phyloP scores from a whole-genome alignment of 805 yeast genomes.

The Spathaspora passalidarum region DNA sequence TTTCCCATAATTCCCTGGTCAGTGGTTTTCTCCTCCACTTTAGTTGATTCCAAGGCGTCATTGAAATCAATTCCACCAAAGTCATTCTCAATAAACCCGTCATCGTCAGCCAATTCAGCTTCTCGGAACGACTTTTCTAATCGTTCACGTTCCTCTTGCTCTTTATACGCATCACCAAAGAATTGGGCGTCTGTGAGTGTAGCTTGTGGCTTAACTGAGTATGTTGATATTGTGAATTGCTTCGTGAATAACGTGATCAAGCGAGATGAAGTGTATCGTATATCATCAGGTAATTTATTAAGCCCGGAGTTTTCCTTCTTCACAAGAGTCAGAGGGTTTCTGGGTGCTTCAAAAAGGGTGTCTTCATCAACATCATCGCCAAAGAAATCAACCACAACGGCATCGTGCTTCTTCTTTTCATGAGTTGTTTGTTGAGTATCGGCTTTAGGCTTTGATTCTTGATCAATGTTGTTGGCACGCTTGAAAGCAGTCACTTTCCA shows the following conservation, averaged over 20 bases:
- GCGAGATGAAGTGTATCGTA: conserved; percentile 65
- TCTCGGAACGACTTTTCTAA: conserved; percentile 37
- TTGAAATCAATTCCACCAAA: conserved; percentile 41
- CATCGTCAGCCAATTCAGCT: conserved; percentile 40
- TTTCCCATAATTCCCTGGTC: conserved; percentile 11
- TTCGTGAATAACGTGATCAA: conserved; percentile 67
- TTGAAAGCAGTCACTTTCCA: conserved; percentile 77
- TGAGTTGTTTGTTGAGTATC: conserved; percentile 1
- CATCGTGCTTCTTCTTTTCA: conserved; percentile 20
- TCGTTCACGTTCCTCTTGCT: conserved; percentile 31
- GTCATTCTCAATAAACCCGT: conserved; percentile 32
- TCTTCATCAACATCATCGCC: conserved; percentile 31
- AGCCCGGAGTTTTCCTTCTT: conserved; percentile 14
- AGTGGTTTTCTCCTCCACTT: conserved; percentile 5
- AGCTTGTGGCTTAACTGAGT: neutral
- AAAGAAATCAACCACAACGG: conserved; percentile 28
- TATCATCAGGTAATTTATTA: conserved; percentile 68
- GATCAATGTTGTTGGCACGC: conserved; percentile 29
- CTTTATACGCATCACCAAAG: conserved; percentile 67
- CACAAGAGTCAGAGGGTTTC: conserved; percentile 13
- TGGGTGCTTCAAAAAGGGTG: conserved; percentile 31
- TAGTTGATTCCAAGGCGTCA: conserved; percentile 28
- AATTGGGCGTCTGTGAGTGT: conserved; percentile 60
- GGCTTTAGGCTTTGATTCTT: conserved; percentile 6
- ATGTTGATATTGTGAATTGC: conserved; percentile 27